phyloP scores from a whole-genome alignment of 805 yeast genomes.

The Metahyphopichia silvanorum region DNA sequence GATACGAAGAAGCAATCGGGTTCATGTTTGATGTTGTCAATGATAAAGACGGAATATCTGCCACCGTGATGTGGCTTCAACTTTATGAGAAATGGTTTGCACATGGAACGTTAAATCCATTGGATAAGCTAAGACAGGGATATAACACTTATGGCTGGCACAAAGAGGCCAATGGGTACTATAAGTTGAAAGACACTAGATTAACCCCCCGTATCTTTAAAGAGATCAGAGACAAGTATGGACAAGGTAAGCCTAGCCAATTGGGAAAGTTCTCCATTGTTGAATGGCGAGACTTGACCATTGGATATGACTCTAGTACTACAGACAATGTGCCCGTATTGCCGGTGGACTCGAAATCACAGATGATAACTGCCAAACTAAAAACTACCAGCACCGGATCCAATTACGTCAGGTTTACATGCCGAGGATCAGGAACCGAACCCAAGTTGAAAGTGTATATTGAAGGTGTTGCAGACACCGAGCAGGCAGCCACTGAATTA shows the following conservation, averaged over 20 bases:
- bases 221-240: constrained; percentile 38
- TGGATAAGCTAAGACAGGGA: constrained; percentile 55
- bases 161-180: constrained; percentile 86
- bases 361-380: constrained; percentile 78
- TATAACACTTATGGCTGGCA: constrained; percentile 71
- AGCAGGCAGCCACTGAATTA: constrained; percentile 42
- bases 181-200: constrained; percentile 53
- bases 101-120: constrained; percentile 27
- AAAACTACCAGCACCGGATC: constrained; percentile 8
- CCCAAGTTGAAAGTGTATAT: constrained; percentile 91
- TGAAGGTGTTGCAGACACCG: constrained; percentile 60
- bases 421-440: constrained; percentile 95
- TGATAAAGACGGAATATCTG: constrained; percentile 92
- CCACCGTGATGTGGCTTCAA: constrained; percentile 72
- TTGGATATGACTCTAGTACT: constrained; percentile 75
- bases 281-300: constrained; percentile 80
- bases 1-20: constrained; percentile 94
- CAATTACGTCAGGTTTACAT: constrained; percentile 62
- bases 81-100: constrained; percentile 54
- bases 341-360: constrained; percentile 70
- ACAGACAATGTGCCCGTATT: constrained; percentile 53
- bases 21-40: constrained; percentile 82
- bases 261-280: constrained; percentile 59
- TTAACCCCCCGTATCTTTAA: constrained; percentile 56
- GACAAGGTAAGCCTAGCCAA: constrained; percentile 34